A percentile compares a stretch with the other conserved stretches of the same genome.
phyloP scores from a whole-genome alignment of 23 red algal species.

The Rhodosorus marinus region DNA sequence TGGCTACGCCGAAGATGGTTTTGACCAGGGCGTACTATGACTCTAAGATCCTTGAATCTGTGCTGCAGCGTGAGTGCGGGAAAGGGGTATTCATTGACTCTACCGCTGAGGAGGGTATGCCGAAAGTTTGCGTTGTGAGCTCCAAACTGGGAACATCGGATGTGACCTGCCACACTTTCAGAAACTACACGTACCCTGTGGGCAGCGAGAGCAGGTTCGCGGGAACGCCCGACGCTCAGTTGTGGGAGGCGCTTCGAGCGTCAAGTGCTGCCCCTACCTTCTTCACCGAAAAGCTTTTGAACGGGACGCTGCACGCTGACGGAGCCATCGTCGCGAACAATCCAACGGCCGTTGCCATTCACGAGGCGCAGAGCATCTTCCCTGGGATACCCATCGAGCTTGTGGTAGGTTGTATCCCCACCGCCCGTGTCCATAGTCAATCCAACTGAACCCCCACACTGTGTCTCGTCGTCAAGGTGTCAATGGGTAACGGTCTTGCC shows the following conservation, averaged over 20 bases:
- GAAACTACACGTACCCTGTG: slow-evolving; percentile 73
- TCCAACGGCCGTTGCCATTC: slow-evolving; percentile 69
- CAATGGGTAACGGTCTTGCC: neutral
- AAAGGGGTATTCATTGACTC: slow-evolving; percentile 70
- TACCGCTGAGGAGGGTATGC: slow-evolving; percentile 48
- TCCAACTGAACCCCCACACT: too few species aligned
- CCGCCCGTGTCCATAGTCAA: too few species aligned
- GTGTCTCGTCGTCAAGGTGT: slow-evolving; percentile 39
- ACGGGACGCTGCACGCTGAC: slow-evolving; percentile 83
- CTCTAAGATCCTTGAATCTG: slow-evolving; percentile 60
- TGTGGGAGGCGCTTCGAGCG: slow-evolving; percentile 84
- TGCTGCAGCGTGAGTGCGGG: slow-evolving; percentile 70
- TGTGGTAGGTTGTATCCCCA: too few species aligned
- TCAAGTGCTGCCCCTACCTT: slow-evolving; percentile 90
- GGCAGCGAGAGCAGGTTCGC: slow-evolving; percentile 66
- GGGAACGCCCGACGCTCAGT: slow-evolving; percentile 58
- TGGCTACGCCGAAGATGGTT: slow-evolving; percentile 75
- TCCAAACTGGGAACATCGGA: slow-evolving; percentile 56
- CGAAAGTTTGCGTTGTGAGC: slow-evolving; percentile 79
- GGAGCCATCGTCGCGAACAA: slow-evolving; percentile 93
- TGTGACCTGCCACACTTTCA: slow-evolving; percentile 60
- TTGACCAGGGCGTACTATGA: slow-evolving; percentile 83
- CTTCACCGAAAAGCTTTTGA: slow-evolving; percentile 65
- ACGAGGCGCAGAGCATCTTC: slow-evolving; percentile 76
- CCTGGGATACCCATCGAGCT: slow-evolving; percentile 83